A percentile compares a stretch with the other conserved stretches of the same genome.
These are phyloP conservation scores for Nigrograna mackinnonii DNA, from an alignment of 2,329 filamentous ascomycete genomes.

Conservation along the genomic window DNA sequence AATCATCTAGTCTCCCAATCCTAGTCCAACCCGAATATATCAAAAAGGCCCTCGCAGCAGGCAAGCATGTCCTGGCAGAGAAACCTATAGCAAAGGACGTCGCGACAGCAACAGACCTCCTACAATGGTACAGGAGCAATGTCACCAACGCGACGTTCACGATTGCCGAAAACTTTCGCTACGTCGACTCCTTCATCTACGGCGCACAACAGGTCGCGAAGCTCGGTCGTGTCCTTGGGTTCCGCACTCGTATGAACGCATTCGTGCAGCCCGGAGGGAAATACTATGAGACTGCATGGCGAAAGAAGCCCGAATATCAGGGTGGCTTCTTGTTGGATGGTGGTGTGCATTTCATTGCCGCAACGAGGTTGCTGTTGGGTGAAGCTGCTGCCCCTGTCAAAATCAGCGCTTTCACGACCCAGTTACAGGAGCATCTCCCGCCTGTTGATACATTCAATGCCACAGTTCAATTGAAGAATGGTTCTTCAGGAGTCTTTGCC, in stretches of 20 bases:
- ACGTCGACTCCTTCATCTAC: slow-evolving; percentile 58
- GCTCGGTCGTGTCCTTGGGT: slow-evolving; percentile 60
- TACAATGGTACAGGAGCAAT: slow-evolving; percentile 50
- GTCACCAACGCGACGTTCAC: slow-evolving; percentile 37
- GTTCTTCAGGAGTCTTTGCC: slow-evolving; percentile 60
- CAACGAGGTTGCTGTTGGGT: slow-evolving; percentile 62
- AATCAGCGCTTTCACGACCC: slow-evolving; percentile 59
- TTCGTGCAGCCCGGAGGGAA: slow-evolving; percentile 56
- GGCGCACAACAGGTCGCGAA: slow-evolving; percentile 54
- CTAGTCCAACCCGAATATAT: slow-evolving; percentile 62
- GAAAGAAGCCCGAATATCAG: slow-evolving; percentile 70
- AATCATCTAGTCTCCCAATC: slow-evolving; percentile 59
- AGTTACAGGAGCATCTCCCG: slow-evolving; percentile 60
- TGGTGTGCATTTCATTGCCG: slow-evolving; percentile 73
- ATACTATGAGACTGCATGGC: slow-evolving; percentile 64
- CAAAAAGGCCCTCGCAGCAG: slow-evolving; percentile 61
- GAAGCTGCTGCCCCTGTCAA: slow-evolving; percentile 47
- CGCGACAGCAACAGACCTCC: slow-evolving; percentile 52
- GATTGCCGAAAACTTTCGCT: slow-evolving; percentile 76
- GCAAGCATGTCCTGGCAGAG: slow-evolving; percentile 72
- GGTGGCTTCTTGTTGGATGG: slow-evolving; percentile 78
- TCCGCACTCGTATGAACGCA: slow-evolving; percentile 52
- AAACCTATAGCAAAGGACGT: slow-evolving; percentile 70
- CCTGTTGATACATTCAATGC: slow-evolving; percentile 71
- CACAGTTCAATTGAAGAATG: slow-evolving; percentile 57